These are phyloP conservation scores for Centaurea solstitialis DNA, from an alignment of 129 eudicot species.

Conservation along the genomic window DNA sequence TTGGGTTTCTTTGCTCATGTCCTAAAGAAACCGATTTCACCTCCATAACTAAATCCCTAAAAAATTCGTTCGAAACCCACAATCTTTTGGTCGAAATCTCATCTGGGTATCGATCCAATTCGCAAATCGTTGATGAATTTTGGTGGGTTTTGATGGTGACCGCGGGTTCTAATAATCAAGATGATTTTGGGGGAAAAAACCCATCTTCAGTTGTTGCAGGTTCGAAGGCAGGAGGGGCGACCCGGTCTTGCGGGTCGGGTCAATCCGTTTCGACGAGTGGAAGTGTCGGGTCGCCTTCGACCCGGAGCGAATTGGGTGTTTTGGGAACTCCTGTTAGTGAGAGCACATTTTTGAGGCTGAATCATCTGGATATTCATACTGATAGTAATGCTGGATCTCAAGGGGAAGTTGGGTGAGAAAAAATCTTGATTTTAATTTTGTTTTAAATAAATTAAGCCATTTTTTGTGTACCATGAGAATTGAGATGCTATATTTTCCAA, in stretches of 20 bases:
- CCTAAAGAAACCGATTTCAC: neutral
- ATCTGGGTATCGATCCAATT: slow-evolving; percentile 30
- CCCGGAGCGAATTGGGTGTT: slow-evolving; percentile 72
- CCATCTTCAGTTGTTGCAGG: slow-evolving; percentile 30
- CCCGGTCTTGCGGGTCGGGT: slow-evolving; percentile 91
- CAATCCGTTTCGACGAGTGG: slow-evolving; percentile 95
- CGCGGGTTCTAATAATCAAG: slow-evolving; percentile 37
- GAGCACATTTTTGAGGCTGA: slow-evolving; percentile 52
- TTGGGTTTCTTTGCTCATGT: neutral
- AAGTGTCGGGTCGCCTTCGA: slow-evolving; percentile 88
- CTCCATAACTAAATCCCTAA: slow-evolving; percentile 18
- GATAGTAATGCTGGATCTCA: slow-evolving; percentile 80
- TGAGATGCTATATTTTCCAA: neutral
- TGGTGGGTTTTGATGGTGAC: slow-evolving; percentile 52
- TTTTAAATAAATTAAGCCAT: neutral
- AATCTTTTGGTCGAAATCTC: slow-evolving; percentile 19
- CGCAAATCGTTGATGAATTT: slow-evolving; percentile 10
- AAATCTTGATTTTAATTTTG: neutral
- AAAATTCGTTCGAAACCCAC: slow-evolving; percentile 27
- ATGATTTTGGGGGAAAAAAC: slow-evolving; percentile 46
- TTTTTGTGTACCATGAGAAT: neutral
- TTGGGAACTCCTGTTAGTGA: slow-evolving; percentile 66
- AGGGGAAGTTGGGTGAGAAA: slow-evolving; percentile 68
- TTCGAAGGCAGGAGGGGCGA: slow-evolving; percentile 46
- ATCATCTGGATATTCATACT: slow-evolving; percentile 72